Conservation (phyloP, 192 early-diverging fungal genomes). For the Phlyctochytrium planicorne region DNA sequence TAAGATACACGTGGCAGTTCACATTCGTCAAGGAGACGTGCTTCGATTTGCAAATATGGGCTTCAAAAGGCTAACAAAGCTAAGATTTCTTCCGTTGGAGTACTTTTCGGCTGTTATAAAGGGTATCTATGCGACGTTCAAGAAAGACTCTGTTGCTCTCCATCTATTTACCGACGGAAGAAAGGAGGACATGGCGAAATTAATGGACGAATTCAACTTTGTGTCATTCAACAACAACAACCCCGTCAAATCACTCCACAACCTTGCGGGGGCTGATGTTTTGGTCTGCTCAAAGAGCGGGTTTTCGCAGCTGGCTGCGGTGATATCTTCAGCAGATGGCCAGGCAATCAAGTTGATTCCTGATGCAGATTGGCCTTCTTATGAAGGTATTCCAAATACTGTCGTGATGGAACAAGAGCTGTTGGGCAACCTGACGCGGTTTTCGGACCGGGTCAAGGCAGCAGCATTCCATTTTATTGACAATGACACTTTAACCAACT, state of each 20-base stretch:
- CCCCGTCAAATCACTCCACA: neutral
- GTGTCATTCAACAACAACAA: neutral
- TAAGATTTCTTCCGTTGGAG: neutral
- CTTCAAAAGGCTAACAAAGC: neutral
- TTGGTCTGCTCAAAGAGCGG: neutral
- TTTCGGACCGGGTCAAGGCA: neutral
- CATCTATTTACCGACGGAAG: constrained; percentile 1
- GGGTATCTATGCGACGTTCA: neutral
- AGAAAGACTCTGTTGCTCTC: neutral
- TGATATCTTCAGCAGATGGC: neutral
- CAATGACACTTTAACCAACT: neutral
- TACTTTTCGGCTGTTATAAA: neutral
- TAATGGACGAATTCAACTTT: neutral
- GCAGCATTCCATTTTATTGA: neutral
- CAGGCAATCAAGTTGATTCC: neutral
- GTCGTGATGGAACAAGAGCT: neutral
- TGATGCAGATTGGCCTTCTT: neutral
- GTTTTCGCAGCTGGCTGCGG: neutral
- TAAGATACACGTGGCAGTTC: neutral
- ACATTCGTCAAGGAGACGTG: neutral
- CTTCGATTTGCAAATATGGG: neutral
- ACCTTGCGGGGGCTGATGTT: neutral
- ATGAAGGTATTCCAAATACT: neutral
- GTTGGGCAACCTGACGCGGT: neutral
- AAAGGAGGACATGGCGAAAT: neutral